Percentiles rank a stretch among this genome's conserved stretches.
phyloP scores from a whole-genome alignment of 2,329 filamentous ascomycete species.

The Hymenoscyphus scutula region DNA sequence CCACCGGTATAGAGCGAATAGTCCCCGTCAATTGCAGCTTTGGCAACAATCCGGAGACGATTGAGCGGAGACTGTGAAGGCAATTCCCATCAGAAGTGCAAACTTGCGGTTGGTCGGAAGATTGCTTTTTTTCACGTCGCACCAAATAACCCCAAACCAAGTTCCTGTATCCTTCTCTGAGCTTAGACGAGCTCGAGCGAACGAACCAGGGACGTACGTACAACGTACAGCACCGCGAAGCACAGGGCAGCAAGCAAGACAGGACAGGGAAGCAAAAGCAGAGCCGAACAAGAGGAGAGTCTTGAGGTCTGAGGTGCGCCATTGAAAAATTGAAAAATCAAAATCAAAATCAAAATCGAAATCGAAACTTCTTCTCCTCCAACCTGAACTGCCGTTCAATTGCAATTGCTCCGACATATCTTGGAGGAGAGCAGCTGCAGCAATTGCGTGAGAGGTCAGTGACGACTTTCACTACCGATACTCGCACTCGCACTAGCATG shows the following conservation, averaged over 20 bases:
- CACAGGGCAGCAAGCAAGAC: background rate
- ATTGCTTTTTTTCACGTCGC: background rate
- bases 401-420: background rate
- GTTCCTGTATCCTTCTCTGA: background rate
- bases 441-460: too few relatives aligned
- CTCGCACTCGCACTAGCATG: too few relatives aligned
- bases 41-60: background rate
- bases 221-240: background rate
- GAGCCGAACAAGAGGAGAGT: background rate
- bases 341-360: too few relatives aligned
- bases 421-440: background rate
- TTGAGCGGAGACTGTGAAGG: background rate
- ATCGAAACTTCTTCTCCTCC: background rate
- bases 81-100: background rate
- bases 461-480: background rate
- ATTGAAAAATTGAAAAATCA: background rate
- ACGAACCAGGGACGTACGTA: background rate
- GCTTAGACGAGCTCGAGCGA: background rate
- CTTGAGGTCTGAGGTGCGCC: too few relatives aligned
- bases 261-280: too few relatives aligned
- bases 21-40: background rate
- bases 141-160: background rate
- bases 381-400: background rate
- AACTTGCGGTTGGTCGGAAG: conserved; percentile 4
- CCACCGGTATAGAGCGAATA: too few relatives aligned